These are phyloP conservation scores for Starmera stellimalicola DNA, from an alignment of 1,139 yeast genomes.

Conservation along the genomic window DNA sequence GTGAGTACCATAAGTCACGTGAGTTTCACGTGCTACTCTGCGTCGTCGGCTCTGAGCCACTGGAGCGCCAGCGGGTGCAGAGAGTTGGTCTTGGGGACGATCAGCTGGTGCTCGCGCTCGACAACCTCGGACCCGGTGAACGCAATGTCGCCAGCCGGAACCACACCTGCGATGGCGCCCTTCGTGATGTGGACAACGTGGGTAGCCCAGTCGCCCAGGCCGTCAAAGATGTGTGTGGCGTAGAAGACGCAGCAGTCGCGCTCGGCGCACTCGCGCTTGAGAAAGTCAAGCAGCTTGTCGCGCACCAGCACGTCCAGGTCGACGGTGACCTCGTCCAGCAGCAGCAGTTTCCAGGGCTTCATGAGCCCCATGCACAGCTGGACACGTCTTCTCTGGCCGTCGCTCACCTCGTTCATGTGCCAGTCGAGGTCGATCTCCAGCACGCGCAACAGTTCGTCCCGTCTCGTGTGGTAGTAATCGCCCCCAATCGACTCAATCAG, in stretches of 20 bases:
- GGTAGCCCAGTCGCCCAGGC: slow-evolving; percentile 85
- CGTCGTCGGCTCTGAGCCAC: slow-evolving; percentile 47
- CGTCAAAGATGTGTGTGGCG: slow-evolving; percentile 96
- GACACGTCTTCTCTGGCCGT: slow-evolving; percentile 91
- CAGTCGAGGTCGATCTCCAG: slow-evolving; percentile 80
- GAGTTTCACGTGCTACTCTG: too few relatives aligned
- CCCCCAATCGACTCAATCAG: slow-evolving; percentile 82
- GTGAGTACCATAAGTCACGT: too few relatives aligned
- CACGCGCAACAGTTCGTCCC: slow-evolving; percentile 64
- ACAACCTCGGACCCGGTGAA: too few relatives aligned
- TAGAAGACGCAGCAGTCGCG: slow-evolving; percentile 70
- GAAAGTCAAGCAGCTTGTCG: slow-evolving; percentile 57
- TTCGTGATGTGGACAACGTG: slow-evolving; percentile 48
- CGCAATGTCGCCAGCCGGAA: too few relatives aligned
- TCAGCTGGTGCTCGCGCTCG: too few relatives aligned
- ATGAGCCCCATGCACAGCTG: slow-evolving; percentile 89
- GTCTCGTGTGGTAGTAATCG: slow-evolving; percentile 56
- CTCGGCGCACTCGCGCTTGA: slow-evolving; percentile 56
- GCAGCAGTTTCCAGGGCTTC: slow-evolving; percentile 78
- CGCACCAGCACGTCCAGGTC: slow-evolving; percentile 92
- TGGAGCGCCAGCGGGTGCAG: slow-evolving; percentile 62
- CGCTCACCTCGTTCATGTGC: slow-evolving; percentile 89
- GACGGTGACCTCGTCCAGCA: slow-evolving; percentile 91
- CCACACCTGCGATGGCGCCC: too few relatives aligned
- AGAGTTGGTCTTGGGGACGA: too few relatives aligned